Conservation (phyloP, 108 stramenopile species). For the Fragilaria radians region DNA sequence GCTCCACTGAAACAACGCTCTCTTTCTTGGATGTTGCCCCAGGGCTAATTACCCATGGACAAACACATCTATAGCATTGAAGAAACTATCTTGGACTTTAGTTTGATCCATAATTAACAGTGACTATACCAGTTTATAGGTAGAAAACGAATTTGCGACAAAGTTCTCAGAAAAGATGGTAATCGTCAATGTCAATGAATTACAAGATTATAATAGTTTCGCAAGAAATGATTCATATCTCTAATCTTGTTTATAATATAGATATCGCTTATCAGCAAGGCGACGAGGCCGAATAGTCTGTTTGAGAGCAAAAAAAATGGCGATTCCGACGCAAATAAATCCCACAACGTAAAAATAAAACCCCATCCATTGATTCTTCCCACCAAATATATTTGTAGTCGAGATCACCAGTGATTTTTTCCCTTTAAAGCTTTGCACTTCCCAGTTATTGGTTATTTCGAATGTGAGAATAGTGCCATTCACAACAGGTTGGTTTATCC, state of each 20-base stretch:
- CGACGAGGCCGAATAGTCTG: constrained; percentile 74
- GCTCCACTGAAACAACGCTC: too few species aligned
- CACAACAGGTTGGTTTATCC: constrained; percentile 78
- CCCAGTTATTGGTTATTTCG: constrained; percentile 78
- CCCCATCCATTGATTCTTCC: constrained; percentile 85
- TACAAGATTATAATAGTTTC: not conserved
- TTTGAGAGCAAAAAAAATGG: constrained; percentile 77
- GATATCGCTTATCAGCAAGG: constrained; percentile 83
- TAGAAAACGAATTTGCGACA: not conserved
- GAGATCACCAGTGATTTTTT: constrained; percentile 82
- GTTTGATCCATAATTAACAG: too few species aligned
- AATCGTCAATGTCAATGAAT: not conserved
- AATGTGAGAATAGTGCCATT: constrained; percentile 64
- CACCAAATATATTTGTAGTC: constrained; percentile 82
- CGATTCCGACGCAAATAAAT: constrained; percentile 58
- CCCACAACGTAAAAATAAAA: constrained; percentile 80
- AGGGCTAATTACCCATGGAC: too few species aligned
- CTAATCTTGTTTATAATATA: constrained; percentile 83
- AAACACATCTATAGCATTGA: too few species aligned
- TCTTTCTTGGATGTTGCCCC: too few species aligned
- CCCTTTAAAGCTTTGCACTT: constrained; percentile 79
- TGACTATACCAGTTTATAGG: too few species aligned
- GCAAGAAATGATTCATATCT: not conserved
- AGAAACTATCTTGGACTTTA: too few species aligned
- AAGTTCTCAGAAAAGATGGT: not conserved